Base-by-base conservation (phyloP, 495 filamentous ascomycete species). In the Patellaria atrata region DNA sequence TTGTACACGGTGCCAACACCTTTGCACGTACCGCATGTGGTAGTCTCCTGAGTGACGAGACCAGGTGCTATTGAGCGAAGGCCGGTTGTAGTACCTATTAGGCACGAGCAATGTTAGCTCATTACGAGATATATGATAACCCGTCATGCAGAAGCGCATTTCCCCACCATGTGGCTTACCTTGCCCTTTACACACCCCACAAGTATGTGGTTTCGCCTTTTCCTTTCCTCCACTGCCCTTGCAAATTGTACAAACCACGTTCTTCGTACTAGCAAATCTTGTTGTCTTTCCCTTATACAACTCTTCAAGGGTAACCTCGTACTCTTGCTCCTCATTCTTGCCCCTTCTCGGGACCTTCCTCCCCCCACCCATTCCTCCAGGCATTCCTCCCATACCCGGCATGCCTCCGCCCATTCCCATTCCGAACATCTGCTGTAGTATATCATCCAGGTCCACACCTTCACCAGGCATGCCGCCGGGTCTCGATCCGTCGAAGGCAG, bases 201-300 rank as follows among this genome's bases (percentile, higher is more conserved):
- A 97, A 38, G 73, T 67, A 55, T 85, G 79, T 28, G 84, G 64
- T 58, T 82, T 92, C 27, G 85, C 78, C 60, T 83, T 85, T 29
- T 87, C 79, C 57, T 94, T 96, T 28, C 85, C 89, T 18, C 89
- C 89, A 33, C 66, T 72, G 12, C 89, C 89, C 52, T 87, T 83
- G 65, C 89, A 97, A 44, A 70, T 63, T 36, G 64, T 63, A 59
- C 89, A 97, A 38, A 94, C 66, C 40, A 94, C 68, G 43, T 93
- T 87, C 65, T 94, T 93, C 46, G 78, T 85, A 54, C 79, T 86
- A 16, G 80, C 72, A 57, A 97, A 91, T 57, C 87, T 87, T 44
- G 89, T 86, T 1, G 89, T 94, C 69, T 96, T 94, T 43, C 89
- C 89, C 66, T 93, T 94, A 62, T 94, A 97, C 16, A 96, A 65